Evolutionary conservation across 2,329 filamentous ascomycete genomes (phyloP).

Genomic region (Triangularia verruculosa): DNA sequence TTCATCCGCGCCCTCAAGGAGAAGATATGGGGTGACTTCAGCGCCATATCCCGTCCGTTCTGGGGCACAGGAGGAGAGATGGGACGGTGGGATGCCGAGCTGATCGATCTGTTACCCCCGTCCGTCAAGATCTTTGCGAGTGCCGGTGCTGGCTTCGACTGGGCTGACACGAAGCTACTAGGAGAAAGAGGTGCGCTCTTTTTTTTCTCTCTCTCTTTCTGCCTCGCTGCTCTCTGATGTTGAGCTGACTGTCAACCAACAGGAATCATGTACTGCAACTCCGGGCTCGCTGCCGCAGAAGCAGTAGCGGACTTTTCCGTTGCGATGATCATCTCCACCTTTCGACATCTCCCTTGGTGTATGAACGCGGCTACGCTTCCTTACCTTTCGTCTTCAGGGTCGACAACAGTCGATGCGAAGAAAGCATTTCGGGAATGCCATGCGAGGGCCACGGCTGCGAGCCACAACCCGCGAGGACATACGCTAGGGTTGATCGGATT

Average conservation of each 20-base stretch:
- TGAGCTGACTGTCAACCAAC: background rate
- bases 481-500: conserved; percentile 66
- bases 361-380: conserved; percentile 51
- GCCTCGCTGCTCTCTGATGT: too few species aligned
- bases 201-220: background rate
- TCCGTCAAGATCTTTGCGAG: conserved; percentile 61
- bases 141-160: conserved; percentile 65
- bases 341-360: conserved; percentile 66
- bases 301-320: conserved; percentile 70
- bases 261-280: conserved; percentile 71
- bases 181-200: conserved; percentile 52
- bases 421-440: conserved; percentile 57
- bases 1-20: conserved; percentile 51
- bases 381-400: conserved; percentile 24
- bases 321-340: conserved; percentile 65
- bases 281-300: conserved; percentile 66
- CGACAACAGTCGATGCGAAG: background rate
- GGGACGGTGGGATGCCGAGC: conserved; percentile 60
- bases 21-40: conserved; percentile 53
- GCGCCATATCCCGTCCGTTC: conserved; percentile 54
- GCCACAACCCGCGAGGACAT: conserved; percentile 61
- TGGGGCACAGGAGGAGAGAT: conserved; percentile 63
- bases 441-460: conserved; percentile 53
- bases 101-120: conserved; percentile 53
- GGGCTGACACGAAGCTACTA: conserved; percentile 60